Evolutionary conservation across 129 eudicot genomes (phyloP).

Genomic region (Flaveria ramosissima): DNA sequence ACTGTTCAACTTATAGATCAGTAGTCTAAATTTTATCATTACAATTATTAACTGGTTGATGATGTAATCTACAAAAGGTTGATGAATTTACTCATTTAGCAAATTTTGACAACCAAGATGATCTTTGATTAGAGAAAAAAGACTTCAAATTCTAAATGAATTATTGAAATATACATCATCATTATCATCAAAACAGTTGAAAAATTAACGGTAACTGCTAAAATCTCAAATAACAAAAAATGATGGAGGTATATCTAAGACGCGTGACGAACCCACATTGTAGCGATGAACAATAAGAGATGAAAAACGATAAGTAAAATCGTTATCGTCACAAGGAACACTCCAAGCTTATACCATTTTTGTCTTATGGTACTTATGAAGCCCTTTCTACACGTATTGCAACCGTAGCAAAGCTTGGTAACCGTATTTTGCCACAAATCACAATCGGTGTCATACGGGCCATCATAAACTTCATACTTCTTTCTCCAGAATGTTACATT

Average conservation of each 20-base stretch:
- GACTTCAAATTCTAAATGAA: not conserved
- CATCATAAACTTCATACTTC: not conserved
- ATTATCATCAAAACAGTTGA: not conserved
- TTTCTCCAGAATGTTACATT: constrained; percentile 45
- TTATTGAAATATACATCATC: not conserved
- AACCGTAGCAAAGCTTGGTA: constrained; percentile 44
- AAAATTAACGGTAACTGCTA: not conserved
- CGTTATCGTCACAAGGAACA: constrained; percentile 34
- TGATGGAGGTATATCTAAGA: not conserved
- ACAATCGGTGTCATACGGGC: constrained; percentile 35
- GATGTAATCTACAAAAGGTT: not conserved
- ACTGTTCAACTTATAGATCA: constrained; percentile 19
- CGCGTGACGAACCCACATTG: constrained; percentile 34
- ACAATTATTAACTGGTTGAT: not conserved
- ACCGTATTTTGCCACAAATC: constrained; percentile 43
- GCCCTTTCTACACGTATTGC: constrained; percentile 46
- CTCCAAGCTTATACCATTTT: constrained; percentile 52
- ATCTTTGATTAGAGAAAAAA: too few relatives aligned
- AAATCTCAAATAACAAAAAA: not conserved
- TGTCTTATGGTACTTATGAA: constrained; percentile 31
- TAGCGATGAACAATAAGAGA: constrained; percentile 31
- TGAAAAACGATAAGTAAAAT: constrained; percentile 37
- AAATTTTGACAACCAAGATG: not conserved
- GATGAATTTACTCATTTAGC: not conserved
- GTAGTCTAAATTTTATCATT: not conserved